A percentile compares a stretch with the other conserved stretches of the same genome.
phyloP scores from a whole-genome alignment of 1,139 yeast species.

The Meyerozyma sp. region DNA sequence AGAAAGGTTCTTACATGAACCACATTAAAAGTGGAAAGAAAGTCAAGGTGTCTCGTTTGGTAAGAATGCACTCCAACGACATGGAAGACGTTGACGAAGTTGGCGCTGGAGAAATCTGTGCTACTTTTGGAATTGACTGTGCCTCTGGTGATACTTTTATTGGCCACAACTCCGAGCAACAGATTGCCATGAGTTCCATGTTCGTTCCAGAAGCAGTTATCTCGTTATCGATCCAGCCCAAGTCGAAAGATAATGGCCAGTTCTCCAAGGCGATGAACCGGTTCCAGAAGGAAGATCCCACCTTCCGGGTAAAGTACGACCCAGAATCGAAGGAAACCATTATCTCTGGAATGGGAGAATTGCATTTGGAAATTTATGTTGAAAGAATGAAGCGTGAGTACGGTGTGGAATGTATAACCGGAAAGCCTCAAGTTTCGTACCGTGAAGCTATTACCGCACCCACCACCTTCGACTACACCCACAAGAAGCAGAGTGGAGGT shows the following conservation, averaged over 20 bases:
- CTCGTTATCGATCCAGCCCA: slow-evolving; percentile 85
- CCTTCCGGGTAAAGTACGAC: slow-evolving; percentile 90
- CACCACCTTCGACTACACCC: slow-evolving; percentile 86
- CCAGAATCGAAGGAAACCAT: slow-evolving; percentile 91
- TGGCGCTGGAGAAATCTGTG: slow-evolving; percentile 98
- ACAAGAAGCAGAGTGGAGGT: slow-evolving; percentile 98
- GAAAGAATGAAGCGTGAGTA: slow-evolving; percentile 98
- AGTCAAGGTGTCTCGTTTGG: slow-evolving; percentile 91
- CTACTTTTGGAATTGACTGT: slow-evolving; percentile 98
- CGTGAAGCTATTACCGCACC: slow-evolving; percentile 83
- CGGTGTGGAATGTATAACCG: slow-evolving; percentile 91
- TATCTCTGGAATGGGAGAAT: slow-evolving; percentile 98
- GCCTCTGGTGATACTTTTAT: slow-evolving; percentile 99
- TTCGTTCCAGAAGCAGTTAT: slow-evolving; percentile 98
- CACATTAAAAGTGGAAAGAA: slow-evolving; percentile 91
- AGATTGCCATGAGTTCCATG: slow-evolving; percentile 94
- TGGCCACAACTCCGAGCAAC: slow-evolving; percentile 58
- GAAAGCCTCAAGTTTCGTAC: slow-evolving; percentile 97
- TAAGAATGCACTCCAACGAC: slow-evolving; percentile 97
- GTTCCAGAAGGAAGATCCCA: slow-evolving; percentile 98
- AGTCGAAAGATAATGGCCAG: slow-evolving; percentile 74
- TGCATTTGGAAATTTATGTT: slow-evolving; percentile 93
- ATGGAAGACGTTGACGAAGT: slow-evolving; percentile 97
- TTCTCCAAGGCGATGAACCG: slow-evolving; percentile 96
- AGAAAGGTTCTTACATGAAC: slow-evolving; percentile 83